Evolutionary conservation across 805 yeast genomes (phyloP).

Genomic region (Candida morakotiae): DNA sequence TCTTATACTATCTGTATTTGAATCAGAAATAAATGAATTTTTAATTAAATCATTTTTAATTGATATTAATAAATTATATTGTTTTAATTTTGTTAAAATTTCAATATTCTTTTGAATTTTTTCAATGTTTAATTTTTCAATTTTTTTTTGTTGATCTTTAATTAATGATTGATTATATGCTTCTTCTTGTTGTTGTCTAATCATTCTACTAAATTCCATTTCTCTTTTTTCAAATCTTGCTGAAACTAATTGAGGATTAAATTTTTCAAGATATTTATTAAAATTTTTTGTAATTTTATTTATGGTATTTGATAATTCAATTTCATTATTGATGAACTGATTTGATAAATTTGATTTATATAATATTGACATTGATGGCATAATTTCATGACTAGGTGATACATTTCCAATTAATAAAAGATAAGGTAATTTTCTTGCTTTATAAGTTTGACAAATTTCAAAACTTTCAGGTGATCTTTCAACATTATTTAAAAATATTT

Average conservation of each 20-base stretch:
- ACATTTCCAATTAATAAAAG: slow-evolving; percentile 35
- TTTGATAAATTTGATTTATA: slow-evolving; percentile 26
- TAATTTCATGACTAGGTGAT: slow-evolving; percentile 28
- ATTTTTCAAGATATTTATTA: slow-evolving; percentile 21
- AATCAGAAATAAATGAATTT: neutral
- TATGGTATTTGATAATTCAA: slow-evolving; percentile 18
- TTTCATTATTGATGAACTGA: slow-evolving; percentile 14
- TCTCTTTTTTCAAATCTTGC: slow-evolving; percentile 37
- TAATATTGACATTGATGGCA: slow-evolving; percentile 37
- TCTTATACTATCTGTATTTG: slow-evolving; percentile 12
- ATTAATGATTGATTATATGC: slow-evolving; percentile 39
- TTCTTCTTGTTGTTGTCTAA: slow-evolving; percentile 40
- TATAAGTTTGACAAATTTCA: slow-evolving; percentile 33
- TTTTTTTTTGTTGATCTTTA: slow-evolving; percentile 52
- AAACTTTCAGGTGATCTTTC: slow-evolving; percentile 32
- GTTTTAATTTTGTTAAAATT: slow-evolving; percentile 8
- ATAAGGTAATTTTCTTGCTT: slow-evolving; percentile 28
- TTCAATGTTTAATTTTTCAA: slow-evolving; percentile 30
- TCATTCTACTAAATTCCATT: slow-evolving; percentile 32
- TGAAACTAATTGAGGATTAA: slow-evolving; percentile 35
- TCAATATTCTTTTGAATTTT: slow-evolving; percentile 12
- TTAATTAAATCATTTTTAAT: neutral
- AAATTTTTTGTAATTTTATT: slow-evolving; percentile 24
- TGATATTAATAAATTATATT: slow-evolving; percentile 7
- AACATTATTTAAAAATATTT: slow-evolving; percentile 27